Base-by-base conservation (phyloP, 768 basidiomycete species). In the Termitomyces sp. region DNA sequence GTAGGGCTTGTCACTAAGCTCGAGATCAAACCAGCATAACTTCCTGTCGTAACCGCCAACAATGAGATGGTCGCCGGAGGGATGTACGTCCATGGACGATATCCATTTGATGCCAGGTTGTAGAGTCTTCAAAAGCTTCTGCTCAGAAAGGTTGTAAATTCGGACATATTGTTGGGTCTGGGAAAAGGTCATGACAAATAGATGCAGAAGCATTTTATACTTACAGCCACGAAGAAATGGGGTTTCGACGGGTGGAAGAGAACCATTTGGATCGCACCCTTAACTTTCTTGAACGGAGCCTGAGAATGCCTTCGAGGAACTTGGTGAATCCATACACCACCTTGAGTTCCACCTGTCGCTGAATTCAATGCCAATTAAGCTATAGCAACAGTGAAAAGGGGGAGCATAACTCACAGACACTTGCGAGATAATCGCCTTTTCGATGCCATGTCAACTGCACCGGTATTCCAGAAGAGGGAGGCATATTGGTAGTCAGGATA, bases 1-100 rank as follows among this genome's bases (percentile, higher is more conserved):
- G 83, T 96, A 99, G 1, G 97, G 97, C 73, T 96, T 97, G 64
- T 92, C 90, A 67, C 90, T 93, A 59, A 99, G 86, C 70, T 98
- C 97, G 65, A 99, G 80, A 78, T 99, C 97, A 74, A 98, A 98
- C 97, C 97, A 99, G 73, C 94, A 96, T 15, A 99, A 78, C 73
- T 98, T 97, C 67, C 92, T 89, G 77, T 99, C 97, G 74, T 98
- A 98, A 51, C 94, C 94, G 61, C 97, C 97, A 54, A 99, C 92
- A 63, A 99, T 94, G 63, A 99, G 79, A 79, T 99, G 95, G 69
- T 98, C 96, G 34, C 94, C 94, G 55, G 90, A 89, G 25, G 96
- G 93, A 75, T 99, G 97, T 31, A 99, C 84, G 71, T 98, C 96
- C 88, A 99, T 89, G 10, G 86, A 92, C 40, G 95, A 97, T 70